Evolutionary conservation across 192 early-diverging fungal genomes (phyloP), one percentile per base, ranked within the genome.

Genomic region (Umbelopsis ramanniana): DNA sequence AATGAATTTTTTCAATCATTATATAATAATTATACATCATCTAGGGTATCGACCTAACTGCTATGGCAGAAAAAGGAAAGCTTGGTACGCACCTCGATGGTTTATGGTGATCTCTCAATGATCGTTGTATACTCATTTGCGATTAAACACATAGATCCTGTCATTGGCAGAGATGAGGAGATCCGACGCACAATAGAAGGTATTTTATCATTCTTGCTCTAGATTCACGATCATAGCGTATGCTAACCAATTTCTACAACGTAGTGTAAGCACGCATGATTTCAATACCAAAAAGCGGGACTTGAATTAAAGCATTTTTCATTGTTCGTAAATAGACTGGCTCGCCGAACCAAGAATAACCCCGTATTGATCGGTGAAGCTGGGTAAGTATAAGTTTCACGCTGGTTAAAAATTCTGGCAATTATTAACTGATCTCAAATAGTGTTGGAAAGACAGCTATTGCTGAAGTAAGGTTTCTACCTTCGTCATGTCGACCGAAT

Each of bases 401-500:
- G 22, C 52, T 8, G 17, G 6, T 29, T 23, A 19, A 38, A 7
- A 26, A 22, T 11, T 2, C 45, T 45, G 9, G 5, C 6, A 10
- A 43, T 52, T 38, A 37, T 33, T 46, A 55, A 40, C 14, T 33
- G 11, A 29, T 45, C 10, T 26, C 1, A 11, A 35, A 47, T 23
- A 80, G 54, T 60, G 90, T 91, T 0, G 93, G 93, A 45, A 94
- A 94, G 69, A 94, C 93, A 0, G 91, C 93, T 43, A 93, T 94
- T 57, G 92, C 88, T 17, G 92, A 93, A 48, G 76, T 78, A 73
- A 48, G 47, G n/a, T 46, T 15, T 11, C 17, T 23, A 54, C 29
- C 14, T 21, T 23, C 24, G 46, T 37, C 26, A 55, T 35, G 21
- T 11, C 23, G 3, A 9, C 29, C 29, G 14, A 46, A 24, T 9